Conservation (phyloP, 352 stramenopile species). For the Pythium brassicae region DNA sequence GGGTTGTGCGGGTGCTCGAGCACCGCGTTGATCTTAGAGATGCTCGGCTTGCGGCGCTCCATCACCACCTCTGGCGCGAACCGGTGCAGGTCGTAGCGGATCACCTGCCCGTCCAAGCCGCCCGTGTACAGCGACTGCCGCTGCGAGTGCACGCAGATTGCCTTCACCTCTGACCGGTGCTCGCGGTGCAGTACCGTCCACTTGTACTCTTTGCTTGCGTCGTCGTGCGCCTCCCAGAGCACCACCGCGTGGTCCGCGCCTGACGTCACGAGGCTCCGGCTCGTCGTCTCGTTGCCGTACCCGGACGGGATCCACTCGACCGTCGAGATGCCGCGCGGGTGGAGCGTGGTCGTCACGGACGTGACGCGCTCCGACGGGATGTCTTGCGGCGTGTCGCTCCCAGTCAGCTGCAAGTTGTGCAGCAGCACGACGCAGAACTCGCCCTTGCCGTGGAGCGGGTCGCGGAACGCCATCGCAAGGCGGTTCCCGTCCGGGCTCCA, state of each 20-base stretch:
- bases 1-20: slow-evolving; percentile 83
- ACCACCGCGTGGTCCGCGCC: slow-evolving; percentile 70
- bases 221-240: slow-evolving; percentile 68
- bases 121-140: slow-evolving; percentile 62
- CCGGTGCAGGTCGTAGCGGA: slow-evolving; percentile 68
- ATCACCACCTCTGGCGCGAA: slow-evolving; percentile 36
- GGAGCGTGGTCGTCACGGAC: slow-evolving; percentile 54
- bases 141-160: slow-evolving; percentile 77
- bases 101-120: slow-evolving; percentile 63
- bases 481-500: slow-evolving; percentile 76
- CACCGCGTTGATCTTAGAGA: slow-evolving; percentile 83
- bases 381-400: slow-evolving; percentile 31
- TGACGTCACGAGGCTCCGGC: slow-evolving; percentile 56
- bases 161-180: slow-evolving; percentile 70
- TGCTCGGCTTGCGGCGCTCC: slow-evolving; percentile 68
- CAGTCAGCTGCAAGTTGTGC: slow-evolving; percentile 53
- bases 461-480: slow-evolving; percentile 75
- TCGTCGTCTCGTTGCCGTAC: slow-evolving; percentile 37
- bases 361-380: slow-evolving; percentile 56
- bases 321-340: slow-evolving; percentile 54
- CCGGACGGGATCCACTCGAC: slow-evolving; percentile 68
- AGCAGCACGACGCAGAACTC: slow-evolving; percentile 78
- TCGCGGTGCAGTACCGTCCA: slow-evolving; percentile 66
- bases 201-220: slow-evolving; percentile 40
- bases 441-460: slow-evolving; percentile 47